Conservation (phyloP, 2,329 filamentous ascomycete genomes). For the Fusarium nelsonii region DNA sequence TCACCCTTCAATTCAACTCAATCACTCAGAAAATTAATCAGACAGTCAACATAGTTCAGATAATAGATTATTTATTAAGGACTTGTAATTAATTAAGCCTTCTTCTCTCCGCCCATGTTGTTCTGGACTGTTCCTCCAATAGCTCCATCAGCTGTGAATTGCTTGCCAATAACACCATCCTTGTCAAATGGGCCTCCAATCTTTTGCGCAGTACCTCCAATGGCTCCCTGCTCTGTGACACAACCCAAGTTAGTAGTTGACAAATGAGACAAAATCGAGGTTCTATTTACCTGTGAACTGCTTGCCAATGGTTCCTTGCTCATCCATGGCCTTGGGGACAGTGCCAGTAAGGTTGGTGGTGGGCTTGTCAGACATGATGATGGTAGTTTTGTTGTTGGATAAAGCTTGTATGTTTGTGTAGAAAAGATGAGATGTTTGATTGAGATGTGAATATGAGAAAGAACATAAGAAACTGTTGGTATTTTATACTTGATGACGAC, state of each 20-base stretch:
- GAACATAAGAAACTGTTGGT: not conserved
- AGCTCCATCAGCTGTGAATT: slow-evolving; percentile 65
- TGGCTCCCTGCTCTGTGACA: slow-evolving; percentile 56
- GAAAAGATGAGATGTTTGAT: not conserved
- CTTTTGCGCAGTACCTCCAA: slow-evolving; percentile 64
- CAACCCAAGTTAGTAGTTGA: fast-evolving
- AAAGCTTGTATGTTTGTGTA: not conserved
- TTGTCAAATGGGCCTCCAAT: slow-evolving; percentile 64
- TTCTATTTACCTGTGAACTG: slow-evolving; percentile 63
- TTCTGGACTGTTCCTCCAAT: slow-evolving; percentile 67
- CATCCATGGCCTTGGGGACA: slow-evolving; percentile 60
- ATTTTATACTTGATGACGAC: not conserved
- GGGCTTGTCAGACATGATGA: slow-evolving; percentile 37
- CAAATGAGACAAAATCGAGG: fast-evolving
- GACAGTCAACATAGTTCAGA: too few relatives aligned
- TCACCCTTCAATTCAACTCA: too few relatives aligned
- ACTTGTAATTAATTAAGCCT: slow-evolving; percentile 13
- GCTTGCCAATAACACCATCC: slow-evolving; percentile 66
- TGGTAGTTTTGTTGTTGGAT: fast-evolving
- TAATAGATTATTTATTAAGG: not conserved
- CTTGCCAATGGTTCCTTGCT: slow-evolving; percentile 64
- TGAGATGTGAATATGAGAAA: not conserved
- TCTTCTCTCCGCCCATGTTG: slow-evolving; percentile 56
- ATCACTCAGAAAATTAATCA: too few relatives aligned
- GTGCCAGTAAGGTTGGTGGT: slow-evolving; percentile 7